Evolutionary conservation across 306 rosid genomes (phyloP).

Genomic region (Benincasa hispida): DNA sequence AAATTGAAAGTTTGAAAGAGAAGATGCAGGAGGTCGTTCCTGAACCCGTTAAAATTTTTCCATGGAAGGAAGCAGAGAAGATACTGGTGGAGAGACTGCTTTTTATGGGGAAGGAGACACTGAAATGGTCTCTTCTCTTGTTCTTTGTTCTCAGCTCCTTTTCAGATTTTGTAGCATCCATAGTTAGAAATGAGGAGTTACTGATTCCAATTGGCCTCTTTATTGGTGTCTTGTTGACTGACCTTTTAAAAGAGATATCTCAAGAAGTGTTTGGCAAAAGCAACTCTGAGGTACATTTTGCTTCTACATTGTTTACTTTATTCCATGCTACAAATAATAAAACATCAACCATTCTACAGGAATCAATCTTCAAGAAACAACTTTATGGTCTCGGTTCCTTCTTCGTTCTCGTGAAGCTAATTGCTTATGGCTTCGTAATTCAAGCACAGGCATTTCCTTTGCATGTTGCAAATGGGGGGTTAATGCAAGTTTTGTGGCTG

Average conservation of each 20-base stretch:
- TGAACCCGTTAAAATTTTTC: conserved; percentile 22
- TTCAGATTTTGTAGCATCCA: conserved; percentile 23
- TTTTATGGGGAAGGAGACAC: conserved; percentile 15
- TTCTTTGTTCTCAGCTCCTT: conserved; percentile 10
- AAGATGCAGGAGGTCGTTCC: conserved; percentile 27
- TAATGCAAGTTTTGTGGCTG: conserved; percentile 37
- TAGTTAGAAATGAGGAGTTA: conserved; percentile 25
- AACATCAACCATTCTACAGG: conserved; percentile 12
- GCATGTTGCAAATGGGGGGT: conserved; percentile 34
- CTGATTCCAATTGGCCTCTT: conserved; percentile 36
- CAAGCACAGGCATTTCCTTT: conserved; percentile 16
- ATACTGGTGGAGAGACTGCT: conserved; percentile 13
- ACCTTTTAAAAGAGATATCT: conserved; percentile 24
- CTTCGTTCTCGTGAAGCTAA: conserved; percentile 18
- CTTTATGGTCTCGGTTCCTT: conserved; percentile 21
- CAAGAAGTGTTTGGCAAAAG: conserved; percentile 15
- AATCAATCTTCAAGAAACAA: conserved; percentile 11
- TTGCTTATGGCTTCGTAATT: conserved; percentile 10
- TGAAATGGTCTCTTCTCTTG: conserved; percentile 20
- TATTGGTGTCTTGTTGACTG: conserved; percentile 23
- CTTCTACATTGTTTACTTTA: background rate
- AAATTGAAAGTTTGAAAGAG: conserved; percentile 13
- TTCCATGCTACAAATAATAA: background rate
- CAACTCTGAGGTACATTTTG: conserved; percentile 17
- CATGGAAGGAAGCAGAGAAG: conserved; percentile 30